phyloP scores from a whole-genome alignment of 441 rosid species.

The Populus tomentosa region DNA sequence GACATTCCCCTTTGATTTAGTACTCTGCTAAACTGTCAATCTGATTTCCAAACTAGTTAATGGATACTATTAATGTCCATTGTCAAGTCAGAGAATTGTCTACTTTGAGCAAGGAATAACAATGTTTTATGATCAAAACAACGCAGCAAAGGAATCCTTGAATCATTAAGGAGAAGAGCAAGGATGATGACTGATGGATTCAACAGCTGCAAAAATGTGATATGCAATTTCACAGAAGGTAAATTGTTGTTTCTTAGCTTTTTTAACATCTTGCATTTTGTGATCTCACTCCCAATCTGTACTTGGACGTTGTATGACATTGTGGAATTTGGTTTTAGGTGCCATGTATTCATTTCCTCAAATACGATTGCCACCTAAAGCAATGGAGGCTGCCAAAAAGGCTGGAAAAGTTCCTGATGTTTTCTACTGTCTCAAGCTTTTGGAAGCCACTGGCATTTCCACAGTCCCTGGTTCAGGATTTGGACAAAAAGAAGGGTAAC shows the following conservation, averaged over 20 bases:
- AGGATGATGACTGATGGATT: constrained; percentile 95
- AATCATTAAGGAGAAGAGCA: constrained; percentile 91
- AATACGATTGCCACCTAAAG: constrained; percentile 75
- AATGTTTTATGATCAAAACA: not conserved
- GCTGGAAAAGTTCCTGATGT: constrained; percentile 95
- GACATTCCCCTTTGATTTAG: not conserved
- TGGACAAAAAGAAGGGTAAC: constrained; percentile 97
- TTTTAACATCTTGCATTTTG: not conserved
- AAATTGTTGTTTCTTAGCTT: constrained; percentile 2
- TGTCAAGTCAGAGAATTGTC: not conserved
- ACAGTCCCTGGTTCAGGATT: constrained; percentile 99
- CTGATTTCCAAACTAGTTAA: not conserved
- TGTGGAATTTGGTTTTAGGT: constrained; percentile 38
- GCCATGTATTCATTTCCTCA: constrained; percentile 99
- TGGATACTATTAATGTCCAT: constrained; percentile 10
- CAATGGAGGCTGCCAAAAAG: constrained; percentile 79
- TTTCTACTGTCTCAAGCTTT: constrained; percentile 89
- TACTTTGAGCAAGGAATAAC: constrained; percentile 13
- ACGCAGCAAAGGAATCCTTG: constrained; percentile 81
- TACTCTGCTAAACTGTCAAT: not conserved
- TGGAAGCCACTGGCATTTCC: constrained; percentile 98
- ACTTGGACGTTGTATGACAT: not conserved
- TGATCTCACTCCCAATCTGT: not conserved
- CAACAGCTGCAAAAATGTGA: constrained; percentile 93
- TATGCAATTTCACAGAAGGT: constrained; percentile 99